A percentile compares a stretch with the other conserved stretches of the same genome.
Conservation (phyloP, 495 filamentous ascomycete genomes). For the Penicillium taxi region DNA sequence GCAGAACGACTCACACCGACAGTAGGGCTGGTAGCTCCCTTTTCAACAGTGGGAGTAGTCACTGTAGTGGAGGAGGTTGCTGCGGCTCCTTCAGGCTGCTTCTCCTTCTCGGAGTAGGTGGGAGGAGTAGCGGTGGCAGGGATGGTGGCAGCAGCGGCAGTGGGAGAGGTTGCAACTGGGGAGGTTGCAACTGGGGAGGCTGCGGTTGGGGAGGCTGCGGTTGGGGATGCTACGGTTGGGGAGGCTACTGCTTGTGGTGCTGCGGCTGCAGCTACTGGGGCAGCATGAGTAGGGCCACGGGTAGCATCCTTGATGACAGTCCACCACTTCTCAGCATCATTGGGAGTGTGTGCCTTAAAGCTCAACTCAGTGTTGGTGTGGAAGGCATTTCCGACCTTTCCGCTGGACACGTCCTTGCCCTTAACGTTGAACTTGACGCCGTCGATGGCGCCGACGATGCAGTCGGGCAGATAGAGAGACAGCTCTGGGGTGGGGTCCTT, state of each 20-base stretch:
- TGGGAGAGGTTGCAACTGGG: neutral
- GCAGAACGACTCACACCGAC: slow-evolving; percentile 16
- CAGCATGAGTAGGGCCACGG: slow-evolving; percentile 10
- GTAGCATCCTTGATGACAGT: slow-evolving; percentile 51
- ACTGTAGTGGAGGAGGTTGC: neutral
- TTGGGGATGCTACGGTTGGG: neutral
- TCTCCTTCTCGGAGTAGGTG: neutral
- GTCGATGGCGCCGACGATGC: slow-evolving; percentile 62
- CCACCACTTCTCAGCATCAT: slow-evolving; percentile 76
- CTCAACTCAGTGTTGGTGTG: slow-evolving; percentile 54
- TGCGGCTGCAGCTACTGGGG: slow-evolving; percentile 4
- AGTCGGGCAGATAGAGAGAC: slow-evolving; percentile 88
- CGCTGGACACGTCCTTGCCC: slow-evolving; percentile 74
- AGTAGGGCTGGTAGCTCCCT: neutral
- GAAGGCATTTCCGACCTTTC: slow-evolving; percentile 51
- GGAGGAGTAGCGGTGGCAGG: neutral
- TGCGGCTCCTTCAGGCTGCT: neutral
- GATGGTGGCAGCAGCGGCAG: neutral
- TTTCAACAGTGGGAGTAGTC: neutral
- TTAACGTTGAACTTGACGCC: slow-evolving; percentile 88
- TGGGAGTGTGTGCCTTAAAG: slow-evolving; percentile 67
- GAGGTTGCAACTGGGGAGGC: slow-evolving; percentile 1
- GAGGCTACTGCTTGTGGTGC: neutral
- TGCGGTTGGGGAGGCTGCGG: neutral
- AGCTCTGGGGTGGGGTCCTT: slow-evolving; percentile 78